A percentile compares a stretch with the other conserved stretches of the same genome.
phyloP scores from a whole-genome alignment of 768 basidiomycete genomes.

The Auricularia sp. region DNA sequence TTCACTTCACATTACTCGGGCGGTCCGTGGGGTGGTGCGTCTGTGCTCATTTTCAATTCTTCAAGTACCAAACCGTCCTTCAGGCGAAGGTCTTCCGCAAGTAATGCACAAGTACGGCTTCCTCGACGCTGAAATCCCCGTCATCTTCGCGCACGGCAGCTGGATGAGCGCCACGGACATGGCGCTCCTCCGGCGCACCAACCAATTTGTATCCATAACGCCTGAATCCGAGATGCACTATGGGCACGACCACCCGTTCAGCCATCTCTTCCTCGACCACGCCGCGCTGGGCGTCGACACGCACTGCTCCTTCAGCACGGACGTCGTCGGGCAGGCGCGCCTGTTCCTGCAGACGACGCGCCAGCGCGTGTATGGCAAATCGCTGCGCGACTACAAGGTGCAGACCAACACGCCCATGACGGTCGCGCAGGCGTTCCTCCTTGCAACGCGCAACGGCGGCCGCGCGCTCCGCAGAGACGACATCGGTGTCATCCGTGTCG shows the following conservation, averaged over 20 bases:
- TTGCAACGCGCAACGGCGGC: background rate
- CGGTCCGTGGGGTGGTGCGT: background rate
- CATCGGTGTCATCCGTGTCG: background rate
- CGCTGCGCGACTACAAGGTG: background rate
- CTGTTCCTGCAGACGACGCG: background rate
- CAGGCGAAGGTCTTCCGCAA: background rate
- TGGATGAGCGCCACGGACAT: background rate
- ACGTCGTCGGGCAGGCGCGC: background rate
- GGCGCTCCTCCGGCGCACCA: background rate
- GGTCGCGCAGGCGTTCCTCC: background rate
- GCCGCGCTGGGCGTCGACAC: constrained; percentile 1
- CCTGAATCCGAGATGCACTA: constrained; percentile 2
- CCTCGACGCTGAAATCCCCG: background rate
- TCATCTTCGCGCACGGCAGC: background rate
- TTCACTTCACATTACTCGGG: background rate
- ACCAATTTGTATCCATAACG: background rate
- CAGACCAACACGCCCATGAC: background rate
- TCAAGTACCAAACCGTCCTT: background rate
- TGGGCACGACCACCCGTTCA: background rate
- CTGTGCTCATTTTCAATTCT: background rate
- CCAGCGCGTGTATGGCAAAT: background rate
- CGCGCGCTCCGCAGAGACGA: background rate
- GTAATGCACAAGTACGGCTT: background rate
- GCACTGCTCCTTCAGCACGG: background rate
- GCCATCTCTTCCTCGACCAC: constrained; percentile 1